These are phyloP conservation scores for Penicillium sumatraense DNA, from an alignment of 2,329 filamentous ascomycete species.

Conservation along the genomic window DNA sequence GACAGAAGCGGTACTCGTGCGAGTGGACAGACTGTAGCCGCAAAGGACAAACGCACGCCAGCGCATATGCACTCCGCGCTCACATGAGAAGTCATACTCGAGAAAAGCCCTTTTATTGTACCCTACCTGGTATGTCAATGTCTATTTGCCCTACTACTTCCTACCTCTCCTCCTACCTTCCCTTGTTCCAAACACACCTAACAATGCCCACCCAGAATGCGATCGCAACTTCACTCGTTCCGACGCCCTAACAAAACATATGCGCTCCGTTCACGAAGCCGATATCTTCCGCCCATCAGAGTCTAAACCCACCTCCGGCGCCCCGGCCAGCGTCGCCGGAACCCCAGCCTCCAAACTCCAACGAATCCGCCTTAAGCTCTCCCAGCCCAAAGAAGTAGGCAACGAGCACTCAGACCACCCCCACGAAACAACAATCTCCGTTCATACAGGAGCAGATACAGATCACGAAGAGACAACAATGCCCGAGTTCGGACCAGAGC, in stretches of 20 bases:
- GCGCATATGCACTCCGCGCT: slow-evolving; percentile 91
- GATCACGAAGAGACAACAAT: slow-evolving; percentile 41
- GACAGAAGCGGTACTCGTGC: slow-evolving; percentile 97
- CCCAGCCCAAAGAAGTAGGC: slow-evolving; percentile 37
- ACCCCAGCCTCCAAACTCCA: slow-evolving; percentile 41
- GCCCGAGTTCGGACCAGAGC: slow-evolving; percentile 45
- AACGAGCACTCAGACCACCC: slow-evolving; percentile 25
- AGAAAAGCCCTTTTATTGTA: slow-evolving; percentile 98
- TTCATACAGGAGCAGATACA: slow-evolving; percentile 27
- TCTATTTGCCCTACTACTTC: slow-evolving; percentile 1
- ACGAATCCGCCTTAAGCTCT: slow-evolving; percentile 49
- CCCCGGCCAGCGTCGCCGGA: slow-evolving; percentile 25
- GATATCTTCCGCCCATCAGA: slow-evolving; percentile 79
- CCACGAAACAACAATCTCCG: slow-evolving; percentile 22
- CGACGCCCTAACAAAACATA: slow-evolving; percentile 95
- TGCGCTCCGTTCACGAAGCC: slow-evolving; percentile 97
- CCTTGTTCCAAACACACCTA: background rate
- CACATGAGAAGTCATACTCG: slow-evolving; percentile 98
- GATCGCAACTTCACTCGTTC: slow-evolving; percentile 95
- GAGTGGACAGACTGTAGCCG: slow-evolving; percentile 90
- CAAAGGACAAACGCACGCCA: slow-evolving; percentile 90
- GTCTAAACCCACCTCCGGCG: slow-evolving; percentile 43
- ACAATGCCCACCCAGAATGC: slow-evolving; percentile 68
- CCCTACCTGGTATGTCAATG: slow-evolving; percentile 79
- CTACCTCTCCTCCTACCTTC: background rate